phyloP scores from a whole-genome alignment of 2,329 filamentous ascomycete genomes.

The Pseudogymnoascus sp. region DNA sequence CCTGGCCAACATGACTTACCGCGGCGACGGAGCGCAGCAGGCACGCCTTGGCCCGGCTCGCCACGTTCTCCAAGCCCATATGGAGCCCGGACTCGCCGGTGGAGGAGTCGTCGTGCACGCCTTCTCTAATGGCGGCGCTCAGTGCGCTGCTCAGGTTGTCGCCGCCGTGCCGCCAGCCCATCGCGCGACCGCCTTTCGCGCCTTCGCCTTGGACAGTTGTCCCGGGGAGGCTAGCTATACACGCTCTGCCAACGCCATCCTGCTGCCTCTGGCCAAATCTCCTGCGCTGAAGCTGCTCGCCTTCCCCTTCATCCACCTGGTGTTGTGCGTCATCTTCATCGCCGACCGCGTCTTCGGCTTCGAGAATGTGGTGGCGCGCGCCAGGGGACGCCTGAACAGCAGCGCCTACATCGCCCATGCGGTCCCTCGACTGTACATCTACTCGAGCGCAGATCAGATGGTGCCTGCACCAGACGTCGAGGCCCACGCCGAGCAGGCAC shows the following conservation, averaged over 20 bases:
- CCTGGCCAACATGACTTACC: neutral
- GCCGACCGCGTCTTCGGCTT: conserved; percentile 41
- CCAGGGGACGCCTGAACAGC: neutral
- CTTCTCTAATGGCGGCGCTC: conserved; percentile 53
- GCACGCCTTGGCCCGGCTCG: conserved; percentile 32
- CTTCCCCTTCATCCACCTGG: conserved; percentile 30
- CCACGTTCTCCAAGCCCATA: conserved; percentile 23
- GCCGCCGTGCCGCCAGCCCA: conserved; percentile 11
- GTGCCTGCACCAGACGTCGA: neutral
- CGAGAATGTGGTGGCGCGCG: neutral
- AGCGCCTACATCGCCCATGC: neutral
- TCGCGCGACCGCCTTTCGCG: conserved; percentile 3
- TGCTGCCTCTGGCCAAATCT: neutral
- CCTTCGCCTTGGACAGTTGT: conserved; percentile 19
- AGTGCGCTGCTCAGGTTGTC: conserved; percentile 18
- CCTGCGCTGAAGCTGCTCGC: neutral
- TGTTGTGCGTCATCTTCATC: conserved; percentile 49
- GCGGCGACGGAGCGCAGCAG: neutral
- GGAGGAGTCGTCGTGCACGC: conserved; percentile 42
- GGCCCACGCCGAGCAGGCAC: no score
- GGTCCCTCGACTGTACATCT: neutral
- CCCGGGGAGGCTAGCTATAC: conserved; percentile 14
- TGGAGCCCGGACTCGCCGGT: conserved; percentile 14
- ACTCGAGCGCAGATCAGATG: neutral
- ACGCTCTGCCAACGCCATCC: neutral